phyloP scores from a whole-genome alignment of 257 asterid genomes.

The Solanum verrucosum region DNA sequence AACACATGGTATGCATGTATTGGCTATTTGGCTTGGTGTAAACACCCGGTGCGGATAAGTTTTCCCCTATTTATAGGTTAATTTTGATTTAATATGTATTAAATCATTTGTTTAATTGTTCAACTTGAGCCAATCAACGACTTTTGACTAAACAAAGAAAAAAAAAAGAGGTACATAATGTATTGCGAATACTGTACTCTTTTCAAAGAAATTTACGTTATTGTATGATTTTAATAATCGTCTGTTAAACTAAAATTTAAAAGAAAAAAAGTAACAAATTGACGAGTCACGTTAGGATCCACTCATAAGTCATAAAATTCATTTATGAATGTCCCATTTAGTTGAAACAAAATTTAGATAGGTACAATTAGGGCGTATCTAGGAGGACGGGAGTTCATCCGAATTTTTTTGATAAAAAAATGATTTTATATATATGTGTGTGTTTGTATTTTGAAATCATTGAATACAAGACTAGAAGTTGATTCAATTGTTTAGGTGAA shows the following conservation, averaged over 20 bases:
- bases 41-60: no score
- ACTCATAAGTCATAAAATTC: background rate
- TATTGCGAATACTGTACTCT: background rate
- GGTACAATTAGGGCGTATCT: background rate
- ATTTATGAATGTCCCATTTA: background rate
- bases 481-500: background rate
- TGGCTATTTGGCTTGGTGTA: no score
- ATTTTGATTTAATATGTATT: background rate
- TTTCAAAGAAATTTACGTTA: background rate
- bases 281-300: background rate
- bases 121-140: background rate
- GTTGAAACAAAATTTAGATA: background rate
- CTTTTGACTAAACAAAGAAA: background rate
- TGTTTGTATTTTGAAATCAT: background rate
- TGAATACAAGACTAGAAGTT: no score
- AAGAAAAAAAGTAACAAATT: background rate
- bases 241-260: background rate
- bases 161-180: background rate
- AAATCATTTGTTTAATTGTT: background rate
- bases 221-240: background rate
- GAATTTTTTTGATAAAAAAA: no score
- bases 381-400: fast-evolving
- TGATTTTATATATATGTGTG: no score
- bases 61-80: background rate
- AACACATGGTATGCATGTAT: no score